Base-by-base conservation (phyloP, 2,329 filamentous ascomycete genomes). In the Ustilaginoidea virens region DNA sequence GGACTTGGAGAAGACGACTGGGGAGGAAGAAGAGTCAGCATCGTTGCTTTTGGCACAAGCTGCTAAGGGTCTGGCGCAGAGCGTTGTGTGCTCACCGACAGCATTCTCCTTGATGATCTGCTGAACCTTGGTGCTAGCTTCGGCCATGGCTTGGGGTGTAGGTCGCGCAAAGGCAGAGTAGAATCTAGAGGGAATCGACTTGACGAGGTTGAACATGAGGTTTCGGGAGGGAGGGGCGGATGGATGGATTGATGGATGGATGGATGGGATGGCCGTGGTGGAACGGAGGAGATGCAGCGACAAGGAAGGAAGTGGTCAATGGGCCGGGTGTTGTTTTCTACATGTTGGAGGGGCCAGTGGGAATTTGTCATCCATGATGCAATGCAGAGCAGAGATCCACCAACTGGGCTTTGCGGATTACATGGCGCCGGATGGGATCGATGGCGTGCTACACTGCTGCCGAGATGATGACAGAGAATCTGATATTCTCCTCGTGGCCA, bases 1-100 rank as follows among this genome's bases (percentile, higher is more conserved):
- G 11, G 78, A 82, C 66, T 98, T 98, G 59, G 79, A 86, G 69
- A 98, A 98, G 52, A 98, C 81, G 46, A 90, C 80, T 81, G 28
- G 7, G 19, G 11, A 20, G 19, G 11, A 20, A 20, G 19, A 7
- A 20, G 19, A 20, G 7, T 20, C 19, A n/a, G n/a, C n/a, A n/a
- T n/a, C n/a, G n/a, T n/a, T n/a, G n/a, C n/a, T n/a, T 20, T 7
- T 11, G 19, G 7, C 19, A 7, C 19, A 20, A 20, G 19, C 19
- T 7, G 19, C 7, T 20, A 7, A 20, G 11, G 11, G 12, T 7
- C 22, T 24, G 22, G 9, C 22, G 7, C 22, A 6, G n/a, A n/a
- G n/a, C 19, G 7, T 11, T 7, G 11, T 20, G 8, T 25, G 49
- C 75, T 31, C 64, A 82, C 78, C 76, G 55, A 93, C 85, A 45